These are phyloP conservation scores for Cenchrus purpureus DNA, from an alignment of 176 grass and related monocot genomes.

Conservation along the genomic window DNA sequence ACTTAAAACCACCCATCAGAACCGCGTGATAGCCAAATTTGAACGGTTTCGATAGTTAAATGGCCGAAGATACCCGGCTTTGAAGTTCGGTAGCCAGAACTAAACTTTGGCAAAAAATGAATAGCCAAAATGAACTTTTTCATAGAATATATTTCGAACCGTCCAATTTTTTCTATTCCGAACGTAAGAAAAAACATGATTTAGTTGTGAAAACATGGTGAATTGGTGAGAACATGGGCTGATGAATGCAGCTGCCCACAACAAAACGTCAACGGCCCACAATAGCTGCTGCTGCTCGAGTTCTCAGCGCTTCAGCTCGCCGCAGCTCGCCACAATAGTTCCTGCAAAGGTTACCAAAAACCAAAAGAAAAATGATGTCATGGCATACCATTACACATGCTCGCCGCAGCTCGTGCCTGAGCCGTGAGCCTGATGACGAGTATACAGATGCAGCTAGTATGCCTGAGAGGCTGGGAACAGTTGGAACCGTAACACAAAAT, in stretches of 20 bases:
- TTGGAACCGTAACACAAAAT: constrained; percentile 26
- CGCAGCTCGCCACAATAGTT: neutral
- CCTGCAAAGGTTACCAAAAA: constrained; percentile 23
- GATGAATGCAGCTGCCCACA: neutral
- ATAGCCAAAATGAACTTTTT: no score
- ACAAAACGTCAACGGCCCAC: neutral
- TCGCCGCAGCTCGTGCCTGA: constrained; percentile 11
- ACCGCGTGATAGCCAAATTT: no score
- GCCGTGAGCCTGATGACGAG: neutral
- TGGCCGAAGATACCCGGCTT: no score
- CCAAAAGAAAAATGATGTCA: neutral
- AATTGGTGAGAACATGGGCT: neutral
- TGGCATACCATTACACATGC: constrained; percentile 26
- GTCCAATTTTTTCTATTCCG: no score
- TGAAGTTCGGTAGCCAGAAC: no score
- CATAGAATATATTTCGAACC: no score
- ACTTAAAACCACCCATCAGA: no score
- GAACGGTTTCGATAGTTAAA: no score
- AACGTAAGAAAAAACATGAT: neutral
- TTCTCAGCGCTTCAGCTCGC: neutral
- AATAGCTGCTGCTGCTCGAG: neutral
- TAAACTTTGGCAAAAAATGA: no score
- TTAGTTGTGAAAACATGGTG: neutral
- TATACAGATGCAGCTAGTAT: constrained; percentile 28
- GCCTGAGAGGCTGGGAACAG: constrained; percentile 3